These are phyloP conservation scores for Zygnema cylindricum DNA, from an alignment of 139 green algal species.

Conservation along the genomic window DNA sequence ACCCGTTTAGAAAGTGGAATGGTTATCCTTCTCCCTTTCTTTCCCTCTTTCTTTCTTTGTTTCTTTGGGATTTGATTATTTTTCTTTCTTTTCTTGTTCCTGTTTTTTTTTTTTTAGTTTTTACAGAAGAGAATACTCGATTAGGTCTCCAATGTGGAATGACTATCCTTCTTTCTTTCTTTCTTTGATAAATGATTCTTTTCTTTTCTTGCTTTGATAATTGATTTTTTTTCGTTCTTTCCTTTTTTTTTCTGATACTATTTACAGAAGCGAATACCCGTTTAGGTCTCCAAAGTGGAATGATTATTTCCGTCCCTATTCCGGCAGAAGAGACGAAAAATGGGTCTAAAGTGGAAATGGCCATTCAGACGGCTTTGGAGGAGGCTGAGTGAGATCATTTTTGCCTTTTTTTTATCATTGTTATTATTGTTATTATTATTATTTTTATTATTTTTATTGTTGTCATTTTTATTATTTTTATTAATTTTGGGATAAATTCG, in stretches of 20 bases:
- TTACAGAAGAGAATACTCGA: too few relatives aligned
- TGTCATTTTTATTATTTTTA: background rate
- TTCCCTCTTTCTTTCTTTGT: too few relatives aligned
- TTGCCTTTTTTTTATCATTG: background rate
- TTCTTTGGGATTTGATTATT: too few relatives aligned
- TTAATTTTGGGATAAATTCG: background rate
- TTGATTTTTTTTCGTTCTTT: too few relatives aligned
- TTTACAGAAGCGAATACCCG: constrained; percentile 50
- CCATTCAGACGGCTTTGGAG: constrained; percentile 69
- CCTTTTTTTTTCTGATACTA: too few relatives aligned
- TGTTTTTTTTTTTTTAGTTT: too few relatives aligned
- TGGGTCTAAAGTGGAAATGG: constrained; percentile 63
- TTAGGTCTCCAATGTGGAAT: too few relatives aligned
- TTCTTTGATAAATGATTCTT: background rate
- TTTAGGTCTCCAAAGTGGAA: constrained; percentile 47
- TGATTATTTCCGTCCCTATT: constrained; percentile 58
- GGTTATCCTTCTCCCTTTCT: too few relatives aligned
- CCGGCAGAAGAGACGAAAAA: constrained; percentile 28
- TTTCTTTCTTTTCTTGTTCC: too few relatives aligned
- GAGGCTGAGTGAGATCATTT: constrained; percentile 77
- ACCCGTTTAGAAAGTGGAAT: too few relatives aligned
- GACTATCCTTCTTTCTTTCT: background rate
- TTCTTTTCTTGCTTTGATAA: background rate
- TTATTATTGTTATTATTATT: too few relatives aligned
- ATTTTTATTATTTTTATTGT: background rate